Evolutionary conservation across 805 yeast genomes (phyloP), one percentile per base, ranked within the genome.

Genomic region (Kodamaea fukazawae): DNA sequence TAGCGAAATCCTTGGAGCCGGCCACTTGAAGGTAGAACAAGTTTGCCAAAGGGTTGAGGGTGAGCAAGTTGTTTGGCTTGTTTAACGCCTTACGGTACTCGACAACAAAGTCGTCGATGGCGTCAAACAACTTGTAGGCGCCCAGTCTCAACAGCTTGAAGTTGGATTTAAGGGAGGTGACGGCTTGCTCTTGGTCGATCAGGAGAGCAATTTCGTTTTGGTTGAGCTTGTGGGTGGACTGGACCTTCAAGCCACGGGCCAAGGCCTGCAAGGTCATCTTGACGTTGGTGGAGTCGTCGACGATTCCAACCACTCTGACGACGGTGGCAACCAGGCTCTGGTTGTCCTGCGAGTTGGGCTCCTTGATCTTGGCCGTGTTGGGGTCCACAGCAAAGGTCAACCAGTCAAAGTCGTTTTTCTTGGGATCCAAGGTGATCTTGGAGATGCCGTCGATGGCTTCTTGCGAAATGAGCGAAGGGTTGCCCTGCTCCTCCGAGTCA

Each of bases 11-110:
- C 27, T 63, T 67, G 29, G 73, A 67, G 2, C 71, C 72, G 2
- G 70, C 69, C 38, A 82, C 62, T 52, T 80, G 86, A 33, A 76
- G 54, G 46, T 69, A 74, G n/a, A 82, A 59, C 0, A 81, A 71
- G 45, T 74, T 74, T 0, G 85, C 78, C 38, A 82, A 57, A 0
- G 89, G 89, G 8, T 82, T 71, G 14, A 82, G 58, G 2, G 76
- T 63, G 15, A 79, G 53, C 10, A 81, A 59, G 25, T 43, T 45
- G 13, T 36, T 40, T 7, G 51, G 38, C 3, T 40, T 31, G 8
- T 47, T 45, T 29, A 61, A 51, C 1, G 71, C 66, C 16, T 61
- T 51, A 7, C 65, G 58, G 48, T 71, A 73, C 28, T 59, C 62
- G 12, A 50, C 55, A 11, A 70, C 47, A 42, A 75, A 73, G 11